phyloP scores from a whole-genome alignment of 2,329 filamentous ascomycete species.

The Ceratocystis harringtonii region DNA sequence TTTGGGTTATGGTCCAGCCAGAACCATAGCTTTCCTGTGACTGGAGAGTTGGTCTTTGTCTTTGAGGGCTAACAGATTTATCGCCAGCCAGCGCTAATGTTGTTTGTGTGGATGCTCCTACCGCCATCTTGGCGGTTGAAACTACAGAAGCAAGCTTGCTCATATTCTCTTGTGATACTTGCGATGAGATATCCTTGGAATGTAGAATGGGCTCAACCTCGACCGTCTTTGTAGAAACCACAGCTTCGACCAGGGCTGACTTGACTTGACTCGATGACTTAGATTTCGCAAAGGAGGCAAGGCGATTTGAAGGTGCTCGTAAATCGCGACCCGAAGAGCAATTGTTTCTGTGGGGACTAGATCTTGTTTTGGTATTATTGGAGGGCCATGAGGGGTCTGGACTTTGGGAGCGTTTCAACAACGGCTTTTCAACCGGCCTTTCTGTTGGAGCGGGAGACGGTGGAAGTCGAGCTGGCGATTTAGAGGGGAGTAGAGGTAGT shows the following conservation, averaged over 20 bases:
- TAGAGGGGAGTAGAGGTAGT: not conserved
- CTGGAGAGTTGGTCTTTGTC: not conserved
- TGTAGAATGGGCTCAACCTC: slow-evolving; percentile 4
- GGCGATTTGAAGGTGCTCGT: slow-evolving; percentile 8
- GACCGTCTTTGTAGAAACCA: slow-evolving; percentile 7
- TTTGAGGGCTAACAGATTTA: too few relatives aligned
- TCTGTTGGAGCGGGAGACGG: slow-evolving; percentile 9
- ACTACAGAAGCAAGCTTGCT: slow-evolving; percentile 4
- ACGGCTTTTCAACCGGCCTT: slow-evolving; percentile 1
- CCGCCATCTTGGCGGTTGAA: slow-evolving; percentile 3
- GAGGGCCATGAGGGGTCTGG: slow-evolving; percentile 7
- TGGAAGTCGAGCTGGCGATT: not conserved
- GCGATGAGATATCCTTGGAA: not conserved
- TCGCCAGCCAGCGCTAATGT: too few relatives aligned
- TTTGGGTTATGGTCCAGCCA: slow-evolving; percentile 11
- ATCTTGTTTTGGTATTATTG: slow-evolving; percentile 12
- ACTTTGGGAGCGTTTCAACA: slow-evolving; percentile 12
- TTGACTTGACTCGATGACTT: slow-evolving; percentile 9
- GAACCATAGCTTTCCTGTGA: not conserved
- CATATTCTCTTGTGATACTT: slow-evolving; percentile 1
- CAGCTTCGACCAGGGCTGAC: slow-evolving; percentile 5
- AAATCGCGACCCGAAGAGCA: slow-evolving; percentile 3
- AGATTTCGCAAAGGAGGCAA: slow-evolving; percentile 10
- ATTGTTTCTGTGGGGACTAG: not conserved
- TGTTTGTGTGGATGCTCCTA: not conserved